phyloP scores from a whole-genome alignment of 176 grass and related monocot species.

The Avena insularis region DNA sequence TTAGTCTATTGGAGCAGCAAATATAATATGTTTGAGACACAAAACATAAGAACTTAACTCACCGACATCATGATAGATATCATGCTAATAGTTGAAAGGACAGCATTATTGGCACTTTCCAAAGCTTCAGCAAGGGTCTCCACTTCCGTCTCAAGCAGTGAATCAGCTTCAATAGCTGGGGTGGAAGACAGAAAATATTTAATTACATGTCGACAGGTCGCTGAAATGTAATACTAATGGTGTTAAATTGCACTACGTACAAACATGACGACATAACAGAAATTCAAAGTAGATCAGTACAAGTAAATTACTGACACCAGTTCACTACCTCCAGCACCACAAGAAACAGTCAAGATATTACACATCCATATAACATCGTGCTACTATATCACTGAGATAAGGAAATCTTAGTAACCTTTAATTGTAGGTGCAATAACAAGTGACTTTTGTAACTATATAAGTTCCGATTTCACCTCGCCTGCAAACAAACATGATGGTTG shows the following conservation, averaged over 20 bases:
- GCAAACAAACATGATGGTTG: not conserved
- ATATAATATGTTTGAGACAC: slow-evolving; percentile 30
- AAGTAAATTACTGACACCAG: slow-evolving; percentile 20
- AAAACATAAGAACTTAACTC: slow-evolving; percentile 44
- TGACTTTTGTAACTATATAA: slow-evolving; percentile 1
- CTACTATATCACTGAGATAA: slow-evolving; percentile 14
- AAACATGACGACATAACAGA: not conserved
- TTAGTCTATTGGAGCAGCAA: not conserved
- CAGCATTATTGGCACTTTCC: slow-evolving; percentile 95
- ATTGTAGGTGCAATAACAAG: not conserved
- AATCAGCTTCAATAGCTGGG: slow-evolving; percentile 90
- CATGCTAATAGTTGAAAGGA: slow-evolving; percentile 77
- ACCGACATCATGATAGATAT: slow-evolving; percentile 91
- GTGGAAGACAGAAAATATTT: slow-evolving; percentile 16
- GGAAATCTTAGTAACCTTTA: not conserved
- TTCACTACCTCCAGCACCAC: not conserved
- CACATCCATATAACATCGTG: not conserved
- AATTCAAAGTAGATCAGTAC: not conserved
- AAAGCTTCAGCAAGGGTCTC: slow-evolving; percentile 95
- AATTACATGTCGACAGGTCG: not conserved
- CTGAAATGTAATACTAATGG: too few relatives aligned
- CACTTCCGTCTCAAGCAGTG: slow-evolving; percentile 85
- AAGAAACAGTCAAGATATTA: slow-evolving; percentile 8
- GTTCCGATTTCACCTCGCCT: slow-evolving; percentile 5
- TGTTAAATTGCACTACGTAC: slow-evolving; percentile 27